Percentiles rank a stretch among this genome's conserved stretches.
These are phyloP conservation scores for Zygnema circumcarinatum DNA, from an alignment of 139 green algal genomes.

Conservation along the genomic window DNA sequence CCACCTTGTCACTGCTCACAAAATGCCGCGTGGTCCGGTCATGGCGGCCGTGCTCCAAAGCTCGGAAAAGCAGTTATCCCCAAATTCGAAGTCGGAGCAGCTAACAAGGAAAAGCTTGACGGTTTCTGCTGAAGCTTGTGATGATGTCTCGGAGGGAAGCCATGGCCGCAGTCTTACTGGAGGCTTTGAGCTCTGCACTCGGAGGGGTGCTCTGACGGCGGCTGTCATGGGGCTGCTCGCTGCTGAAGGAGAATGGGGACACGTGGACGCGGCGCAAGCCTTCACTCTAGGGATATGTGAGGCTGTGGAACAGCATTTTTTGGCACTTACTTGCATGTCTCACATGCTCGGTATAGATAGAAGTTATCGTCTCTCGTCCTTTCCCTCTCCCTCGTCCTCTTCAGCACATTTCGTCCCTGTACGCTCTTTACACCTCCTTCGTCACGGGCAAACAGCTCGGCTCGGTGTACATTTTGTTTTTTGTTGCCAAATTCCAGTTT, in stretches of 20 bases:
- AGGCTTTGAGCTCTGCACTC: no score
- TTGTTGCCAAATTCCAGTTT: no score
- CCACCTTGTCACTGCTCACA: no score
- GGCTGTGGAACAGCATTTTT: neutral
- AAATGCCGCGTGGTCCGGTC: no score
- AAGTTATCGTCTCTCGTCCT: neutral
- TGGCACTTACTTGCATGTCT: neutral
- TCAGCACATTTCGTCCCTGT: neutral
- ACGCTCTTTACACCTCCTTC: neutral
- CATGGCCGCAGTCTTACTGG: neutral
- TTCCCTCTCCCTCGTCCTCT: neutral
- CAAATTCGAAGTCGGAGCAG: no score
- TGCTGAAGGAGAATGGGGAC: neutral
- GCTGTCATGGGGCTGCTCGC: no score
- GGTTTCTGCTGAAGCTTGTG: no score
- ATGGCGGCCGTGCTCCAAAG: no score
- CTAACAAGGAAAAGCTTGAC: no score
- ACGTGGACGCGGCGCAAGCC: neutral
- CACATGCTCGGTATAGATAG: neutral
- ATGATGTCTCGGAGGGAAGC: no score
- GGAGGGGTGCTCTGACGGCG: no score
- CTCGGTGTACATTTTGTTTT: neutral
- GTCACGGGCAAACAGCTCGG: neutral
- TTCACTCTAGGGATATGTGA: neutral
- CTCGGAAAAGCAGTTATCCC: no score